A percentile compares a stretch with the other conserved stretches of the same genome.
These are phyloP conservation scores for Aegilops longissima DNA, from an alignment of 176 grass and related monocot species.

Conservation along the genomic window DNA sequence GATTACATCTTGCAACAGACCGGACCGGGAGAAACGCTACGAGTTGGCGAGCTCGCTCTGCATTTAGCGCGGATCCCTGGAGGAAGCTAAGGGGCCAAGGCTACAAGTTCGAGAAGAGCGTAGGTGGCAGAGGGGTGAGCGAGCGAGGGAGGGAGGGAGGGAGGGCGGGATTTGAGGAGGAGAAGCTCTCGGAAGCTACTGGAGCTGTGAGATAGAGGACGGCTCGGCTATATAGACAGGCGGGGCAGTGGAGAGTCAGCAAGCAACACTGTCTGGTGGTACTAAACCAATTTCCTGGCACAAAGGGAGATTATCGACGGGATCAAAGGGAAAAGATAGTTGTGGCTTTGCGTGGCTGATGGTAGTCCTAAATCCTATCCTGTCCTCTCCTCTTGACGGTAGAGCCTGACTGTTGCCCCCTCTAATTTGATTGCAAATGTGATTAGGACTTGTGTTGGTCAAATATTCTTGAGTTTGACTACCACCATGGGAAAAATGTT, in stretches of 20 bases:
- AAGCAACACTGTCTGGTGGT: neutral
- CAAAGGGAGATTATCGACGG: neutral
- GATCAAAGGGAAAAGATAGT: neutral
- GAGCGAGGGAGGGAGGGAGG: neutral
- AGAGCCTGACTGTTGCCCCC: neutral
- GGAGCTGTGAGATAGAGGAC: constrained; percentile 18
- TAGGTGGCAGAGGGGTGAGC: neutral
- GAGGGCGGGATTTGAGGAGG: neutral
- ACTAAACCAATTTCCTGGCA: constrained; percentile 9
- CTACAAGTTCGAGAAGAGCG: constrained; percentile 29
- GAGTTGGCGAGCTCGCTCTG: neutral
- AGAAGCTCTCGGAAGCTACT: constrained; percentile 12
- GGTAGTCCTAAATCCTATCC: neutral
- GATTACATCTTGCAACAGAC: constrained; percentile 54
- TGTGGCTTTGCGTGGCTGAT: neutral
- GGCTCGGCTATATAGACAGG: constrained; percentile 47
- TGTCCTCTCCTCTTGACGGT: neutral
- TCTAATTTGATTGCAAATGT: neutral
- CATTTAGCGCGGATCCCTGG: constrained; percentile 59
- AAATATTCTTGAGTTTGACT: neutral
- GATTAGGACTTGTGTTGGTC: neutral
- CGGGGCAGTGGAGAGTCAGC: neutral
- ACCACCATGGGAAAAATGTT: too few relatives aligned
- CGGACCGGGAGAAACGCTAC: constrained; percentile 27
- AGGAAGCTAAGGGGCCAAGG: neutral